A percentile compares a stretch with the other conserved stretches of the same genome.
Conservation (phyloP, 306 rosid genomes). For the Datisca glomerata region DNA sequence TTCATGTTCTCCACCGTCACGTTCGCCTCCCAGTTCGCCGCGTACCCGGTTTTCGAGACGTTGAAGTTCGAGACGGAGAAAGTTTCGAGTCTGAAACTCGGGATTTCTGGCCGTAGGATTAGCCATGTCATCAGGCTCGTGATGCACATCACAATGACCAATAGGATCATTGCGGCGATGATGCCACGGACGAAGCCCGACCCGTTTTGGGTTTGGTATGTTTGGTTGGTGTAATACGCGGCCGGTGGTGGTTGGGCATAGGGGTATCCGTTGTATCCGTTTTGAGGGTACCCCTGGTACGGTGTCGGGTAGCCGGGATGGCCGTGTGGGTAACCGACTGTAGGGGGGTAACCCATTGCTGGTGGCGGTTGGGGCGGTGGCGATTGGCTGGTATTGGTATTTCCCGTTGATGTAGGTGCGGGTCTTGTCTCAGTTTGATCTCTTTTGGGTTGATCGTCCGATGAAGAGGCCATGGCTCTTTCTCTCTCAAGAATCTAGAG, state of each 20-base stretch:
- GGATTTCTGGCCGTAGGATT: conserved; percentile 18
- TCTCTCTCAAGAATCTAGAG: too few relatives aligned
- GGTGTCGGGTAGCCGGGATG: conserved; percentile 1
- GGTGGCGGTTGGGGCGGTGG: conserved; percentile 15
- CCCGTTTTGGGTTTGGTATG: not conserved
- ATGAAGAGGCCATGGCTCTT: conserved; percentile 11
- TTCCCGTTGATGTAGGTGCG: not conserved
- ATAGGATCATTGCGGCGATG: not conserved
- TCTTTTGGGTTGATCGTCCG: conserved; percentile 1
- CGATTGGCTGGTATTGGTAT: conserved; percentile 4
- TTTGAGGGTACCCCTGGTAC: not conserved
- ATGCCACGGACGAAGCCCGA: conserved; percentile 24
- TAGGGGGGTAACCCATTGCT: conserved; percentile 6
- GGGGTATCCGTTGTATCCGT: not conserved
- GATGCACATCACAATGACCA: not conserved
- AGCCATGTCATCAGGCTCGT: conserved; percentile 10
- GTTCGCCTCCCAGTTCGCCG: conserved; percentile 29
- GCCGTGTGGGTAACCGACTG: conserved; percentile 3
- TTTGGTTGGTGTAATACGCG: conserved; percentile 1
- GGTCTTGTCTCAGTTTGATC: not conserved
- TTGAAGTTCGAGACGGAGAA: conserved; percentile 26
- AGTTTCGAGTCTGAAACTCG: conserved; percentile 17
- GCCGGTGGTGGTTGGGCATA: conserved; percentile 7
- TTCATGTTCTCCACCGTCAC: conserved; percentile 23
- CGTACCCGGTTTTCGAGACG: conserved; percentile 1